These are phyloP conservation scores for Penicillium verhagenii DNA, from an alignment of 495 filamentous ascomycete species.

Conservation along the genomic window DNA sequence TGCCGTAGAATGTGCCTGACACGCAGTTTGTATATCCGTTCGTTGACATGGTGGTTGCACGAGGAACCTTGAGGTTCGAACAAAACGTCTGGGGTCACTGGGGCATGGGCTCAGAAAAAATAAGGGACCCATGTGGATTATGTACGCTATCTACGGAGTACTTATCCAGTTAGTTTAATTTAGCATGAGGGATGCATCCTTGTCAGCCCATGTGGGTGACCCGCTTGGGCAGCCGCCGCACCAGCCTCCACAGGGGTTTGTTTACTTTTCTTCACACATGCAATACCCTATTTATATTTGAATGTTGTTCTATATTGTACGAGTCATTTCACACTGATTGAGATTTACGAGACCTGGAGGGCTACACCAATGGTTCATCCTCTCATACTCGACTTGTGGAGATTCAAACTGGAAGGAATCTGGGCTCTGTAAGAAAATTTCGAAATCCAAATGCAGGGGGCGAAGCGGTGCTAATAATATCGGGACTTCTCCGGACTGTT, in stretches of 20 bases:
- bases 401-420: neutral
- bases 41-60: neutral
- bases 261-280: too few relatives aligned
- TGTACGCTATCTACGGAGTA: neutral
- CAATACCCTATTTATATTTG: too few relatives aligned
- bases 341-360: too few relatives aligned
- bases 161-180: neutral
- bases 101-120: neutral
- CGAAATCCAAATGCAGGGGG: neutral
- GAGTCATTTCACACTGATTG: too few relatives aligned
- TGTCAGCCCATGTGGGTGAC: neutral
- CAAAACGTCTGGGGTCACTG: neutral
- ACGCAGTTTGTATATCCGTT: slow-evolving; percentile 3
- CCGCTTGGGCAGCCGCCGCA: neutral
- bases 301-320: too few relatives aligned
- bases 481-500: neutral
- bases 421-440: neutral
- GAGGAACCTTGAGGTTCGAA: neutral
- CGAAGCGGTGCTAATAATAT: neutral
- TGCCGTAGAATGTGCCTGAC: slow-evolving; percentile 3
- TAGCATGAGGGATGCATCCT: neutral
- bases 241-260: too few relatives aligned
- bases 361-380: too few relatives aligned
- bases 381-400: too few relatives aligned
- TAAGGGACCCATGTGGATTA: neutral